Evolutionary conservation across 345 rosid species (phyloP).

Genomic region (Hibiscus syriacus): DNA sequence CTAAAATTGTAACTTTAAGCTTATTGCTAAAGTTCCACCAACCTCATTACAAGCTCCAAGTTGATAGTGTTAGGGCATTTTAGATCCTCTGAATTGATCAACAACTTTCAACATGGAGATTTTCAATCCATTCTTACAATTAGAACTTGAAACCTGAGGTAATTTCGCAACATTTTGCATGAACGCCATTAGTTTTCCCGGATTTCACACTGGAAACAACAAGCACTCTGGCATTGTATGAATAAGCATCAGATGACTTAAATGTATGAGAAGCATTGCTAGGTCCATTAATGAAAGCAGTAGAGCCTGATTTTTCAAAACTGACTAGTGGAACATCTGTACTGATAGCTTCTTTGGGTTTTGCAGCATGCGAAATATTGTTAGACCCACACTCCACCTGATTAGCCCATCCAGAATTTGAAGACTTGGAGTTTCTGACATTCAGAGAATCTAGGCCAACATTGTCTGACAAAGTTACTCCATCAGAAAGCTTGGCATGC

Average conservation of each 20-base stretch:
- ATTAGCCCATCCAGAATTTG: slow-evolving; percentile 17
- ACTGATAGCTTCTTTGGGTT: slow-evolving; percentile 18
- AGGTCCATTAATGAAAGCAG: slow-evolving; percentile 18
- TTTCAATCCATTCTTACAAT: slow-evolving; percentile 41
- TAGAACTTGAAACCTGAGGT: slow-evolving; percentile 26
- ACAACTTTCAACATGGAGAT: slow-evolving; percentile 56
- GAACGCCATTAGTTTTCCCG: slow-evolving; percentile 27
- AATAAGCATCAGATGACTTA: slow-evolving; percentile 27
- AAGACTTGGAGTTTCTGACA: slow-evolving; percentile 15
- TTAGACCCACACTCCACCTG: neutral
- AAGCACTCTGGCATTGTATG: slow-evolving; percentile 21
- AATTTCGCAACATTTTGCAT: slow-evolving; percentile 21
- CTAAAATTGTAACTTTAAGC: slow-evolving; percentile 20
- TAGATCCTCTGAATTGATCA: slow-evolving; percentile 60
- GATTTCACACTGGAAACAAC: slow-evolving; percentile 27
- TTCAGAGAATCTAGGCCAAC: slow-evolving; percentile 12
- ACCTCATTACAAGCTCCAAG: slow-evolving; percentile 28
- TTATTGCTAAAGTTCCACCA: slow-evolving; percentile 48
- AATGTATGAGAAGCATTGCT: slow-evolving; percentile 19
- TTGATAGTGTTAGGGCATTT: slow-evolving; percentile 25
- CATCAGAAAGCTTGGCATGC: slow-evolving; percentile 13
- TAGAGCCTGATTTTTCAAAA: slow-evolving; percentile 21
- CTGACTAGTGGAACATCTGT: slow-evolving; percentile 11
- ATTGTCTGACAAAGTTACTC: slow-evolving; percentile 20
- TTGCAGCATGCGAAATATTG: slow-evolving; percentile 8